Percentiles rank a stretch among this genome's conserved stretches.
phyloP scores from a whole-genome alignment of 495 filamentous ascomycete genomes.

The Penicillium angulare region DNA sequence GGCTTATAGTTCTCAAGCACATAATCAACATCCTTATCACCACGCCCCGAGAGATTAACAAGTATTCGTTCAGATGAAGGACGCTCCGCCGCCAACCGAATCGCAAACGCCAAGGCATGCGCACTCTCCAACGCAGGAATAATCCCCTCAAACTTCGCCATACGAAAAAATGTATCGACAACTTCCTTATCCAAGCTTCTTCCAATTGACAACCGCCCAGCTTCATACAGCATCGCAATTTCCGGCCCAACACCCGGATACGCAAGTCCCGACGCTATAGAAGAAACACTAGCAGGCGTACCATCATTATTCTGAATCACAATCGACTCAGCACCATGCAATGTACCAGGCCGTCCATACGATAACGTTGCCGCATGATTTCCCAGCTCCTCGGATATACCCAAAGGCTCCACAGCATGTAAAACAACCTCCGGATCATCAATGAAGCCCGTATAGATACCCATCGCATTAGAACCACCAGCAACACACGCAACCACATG shows the following conservation, averaged over 20 bases:
- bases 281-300: conserved; percentile 55
- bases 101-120: conserved; percentile 87
- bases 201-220: conserved; percentile 53
- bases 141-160: conserved; percentile 65
- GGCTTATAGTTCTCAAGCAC: not conserved
- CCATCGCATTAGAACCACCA: conserved; percentile 66
- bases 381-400: not conserved
- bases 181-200: not conserved
- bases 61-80: conserved; percentile 79
- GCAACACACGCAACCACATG: conserved; percentile 79
- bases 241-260: conserved; percentile 96
- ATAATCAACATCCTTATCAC: conserved; percentile 81
- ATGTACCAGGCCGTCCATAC: conserved; percentile 3
- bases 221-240: conserved; percentile 75
- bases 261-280: conserved; percentile 89
- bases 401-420: not conserved
- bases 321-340: conserved; percentile 9
- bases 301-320: conserved; percentile 10
- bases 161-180: not conserved
- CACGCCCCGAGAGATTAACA: conserved; percentile 83
- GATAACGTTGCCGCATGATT: conserved; percentile 10
- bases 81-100: conserved; percentile 80
- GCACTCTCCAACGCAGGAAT: conserved; percentile 91
- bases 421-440: not conserved
- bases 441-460: not conserved